phyloP scores from a whole-genome alignment of 2,329 filamentous ascomycete genomes.

The Apiospora pterosperma region DNA sequence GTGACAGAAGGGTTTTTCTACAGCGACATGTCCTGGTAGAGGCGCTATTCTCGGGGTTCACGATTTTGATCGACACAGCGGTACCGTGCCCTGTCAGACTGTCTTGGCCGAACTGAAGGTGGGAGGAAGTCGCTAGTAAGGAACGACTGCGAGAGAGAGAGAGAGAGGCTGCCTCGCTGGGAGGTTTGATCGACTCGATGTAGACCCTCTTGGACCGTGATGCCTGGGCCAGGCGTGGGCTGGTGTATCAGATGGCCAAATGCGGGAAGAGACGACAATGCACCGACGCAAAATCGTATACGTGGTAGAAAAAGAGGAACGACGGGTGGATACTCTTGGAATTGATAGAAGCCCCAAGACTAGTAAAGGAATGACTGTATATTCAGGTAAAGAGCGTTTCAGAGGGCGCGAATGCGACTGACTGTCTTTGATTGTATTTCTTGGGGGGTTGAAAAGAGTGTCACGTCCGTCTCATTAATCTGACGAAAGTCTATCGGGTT shows the following conservation, averaged over 20 bases:
- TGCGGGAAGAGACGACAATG: neutral
- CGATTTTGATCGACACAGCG: constrained; percentile 6
- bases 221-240: neutral
- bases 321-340: neutral
- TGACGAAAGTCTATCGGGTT: neutral
- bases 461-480: constrained; percentile 1
- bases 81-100: neutral
- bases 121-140: neutral
- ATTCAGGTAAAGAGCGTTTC: neutral
- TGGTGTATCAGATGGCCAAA: neutral
- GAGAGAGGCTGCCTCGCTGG: neutral
- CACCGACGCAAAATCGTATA: neutral
- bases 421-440: too few species aligned
- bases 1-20: neutral
- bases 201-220: constrained; percentile 2
- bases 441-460: neutral
- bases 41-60: constrained; percentile 2
- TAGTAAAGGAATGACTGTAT: neutral
- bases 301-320: neutral
- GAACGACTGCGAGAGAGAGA: neutral
- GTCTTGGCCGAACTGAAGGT: neutral
- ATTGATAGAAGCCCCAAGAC: neutral
- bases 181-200: constrained; percentile 2
- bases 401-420: neutral
- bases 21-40: neutral